Base-by-base conservation (phyloP, 2,329 filamentous ascomycete genomes). In the Didymella sp. region DNA sequence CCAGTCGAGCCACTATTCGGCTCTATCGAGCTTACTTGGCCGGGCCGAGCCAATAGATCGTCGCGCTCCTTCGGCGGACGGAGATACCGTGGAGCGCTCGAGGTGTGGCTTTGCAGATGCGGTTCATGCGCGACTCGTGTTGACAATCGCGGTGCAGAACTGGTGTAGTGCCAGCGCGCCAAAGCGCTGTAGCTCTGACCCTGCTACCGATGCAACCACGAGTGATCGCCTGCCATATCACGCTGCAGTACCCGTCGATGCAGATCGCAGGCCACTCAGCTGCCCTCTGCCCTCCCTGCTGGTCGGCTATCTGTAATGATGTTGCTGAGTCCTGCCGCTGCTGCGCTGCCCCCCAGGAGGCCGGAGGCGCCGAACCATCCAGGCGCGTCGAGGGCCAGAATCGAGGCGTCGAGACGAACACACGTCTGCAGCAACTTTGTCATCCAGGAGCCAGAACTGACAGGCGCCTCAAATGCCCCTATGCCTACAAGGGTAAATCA, bases 1-100 rank as follows among this genome's bases (percentile, higher is more conserved):
- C 69, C 62, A 64, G 58, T 70, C 70, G 65, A 71, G 65, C 63
- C 68, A 67, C 62, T 49, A 46, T 59, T 67, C 59, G 70, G 65
- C 67, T 66, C 59, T 24, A 45, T 49, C 48, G 52, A 43, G 47
- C 61, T 60, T 63, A 65, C 59, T 48, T 64, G 38, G 38, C 59
- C 61, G 59, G 64, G 58, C 58, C 61, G 62, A 50, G 62, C 70
- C 67, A 73, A 72, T 71, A 46, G 35, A 25, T 48, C 40, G 27
- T 17, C 43, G 49, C 44, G 46, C n/a, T 47, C 44, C 44, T 35
- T 48, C 51, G 57, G 57, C 33, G 45, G 49, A 55, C 56, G 63
- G 59, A 60, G 51, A 50, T 54, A 45, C 44, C 51, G 40, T 37
- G 27, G 19, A 41, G 56, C 52, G 53, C 44, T 46, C 19, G 31